Evolutionary conservation across 768 basidiomycete species (phyloP), one percentile per base, ranked within the genome.

Genomic region (Sutorius australiensis): DNA sequence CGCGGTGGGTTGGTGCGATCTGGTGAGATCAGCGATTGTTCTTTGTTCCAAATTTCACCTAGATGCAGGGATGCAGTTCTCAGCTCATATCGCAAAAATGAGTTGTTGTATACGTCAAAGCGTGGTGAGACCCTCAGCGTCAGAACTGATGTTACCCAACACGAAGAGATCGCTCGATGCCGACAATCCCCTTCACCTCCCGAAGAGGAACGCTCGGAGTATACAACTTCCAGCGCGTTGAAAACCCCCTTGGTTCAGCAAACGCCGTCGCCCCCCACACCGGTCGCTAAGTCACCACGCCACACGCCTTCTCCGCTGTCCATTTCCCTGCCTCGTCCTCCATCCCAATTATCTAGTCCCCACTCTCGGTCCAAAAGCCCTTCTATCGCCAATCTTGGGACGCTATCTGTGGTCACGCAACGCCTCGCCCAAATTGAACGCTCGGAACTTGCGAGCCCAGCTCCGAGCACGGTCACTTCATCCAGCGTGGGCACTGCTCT

Each of bases 1-100:
- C 86, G 4, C 77, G 76, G 9, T 90, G 88, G 88, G 77, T 90
- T 46, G 85, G 83, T 60, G 79, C 83, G 3, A 80, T 89, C 43
- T 90, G 88, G 88, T 87, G 65, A 61, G 75, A 32, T 44, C 50
- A 48, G 48, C 10, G 10, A 8, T 19, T 34, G 31, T 42, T 12
- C 2, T 46, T 7, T 32, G 27, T 21, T 34, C 21, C 4, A 1
- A 14, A 48, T 36, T 41, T 51, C 27, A 59, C 54, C 36, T 51
- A 13, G 37, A 17, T 36, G 5, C 58, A 86, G 86, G 86, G 84
- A 88, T 62, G 72, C 74, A 5, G 72, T 87, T 24, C 69, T 88
- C 31, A 71, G 74, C 6, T 67, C 69, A 6, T 71, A 67, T 40
- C 67, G 66, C n/a, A 59, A 59, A 46, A 59, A 36, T 12, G 47